Evolutionary conservation across 805 yeast genomes (phyloP), one percentile per base, ranked within the genome.

Genomic region (Lipomyces japonicus): DNA sequence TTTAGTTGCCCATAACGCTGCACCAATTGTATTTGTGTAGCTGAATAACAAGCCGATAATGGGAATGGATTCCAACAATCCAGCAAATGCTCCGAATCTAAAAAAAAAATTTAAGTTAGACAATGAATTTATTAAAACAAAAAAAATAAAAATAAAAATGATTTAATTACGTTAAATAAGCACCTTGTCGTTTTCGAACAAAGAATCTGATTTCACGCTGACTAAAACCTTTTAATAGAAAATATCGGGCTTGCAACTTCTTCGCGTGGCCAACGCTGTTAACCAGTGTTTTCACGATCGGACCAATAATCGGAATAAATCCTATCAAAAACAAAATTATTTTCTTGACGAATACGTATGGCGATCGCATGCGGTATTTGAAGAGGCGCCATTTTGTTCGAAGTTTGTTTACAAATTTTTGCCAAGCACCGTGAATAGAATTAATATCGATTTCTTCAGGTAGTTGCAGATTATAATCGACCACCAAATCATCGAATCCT

Each of bases 221-320:
- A 34, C 65, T 60, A 56, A 67, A 72, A 1, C 74, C 77, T 55
- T 76, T 78, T 38, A 79, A 63, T n/a, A 68, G 68, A 51, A 74
- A 79, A 55, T 78, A 80, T 37, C 82, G 64, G 7, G 64, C 57
- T 46, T 78, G 83, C 12, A 72, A 67, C 24, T 63, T 64, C 41
- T 71, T 65, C 0, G 80, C 84, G 37, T 71, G 71, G 9, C 72
- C 61, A 0, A 80, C 75, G 0, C 82, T 75, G 44, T 69, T 72
- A 7, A 77, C 40, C 5, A 74, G 42, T 14, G 76, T 64, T 5
- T 73, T 71, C 12, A 78, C 14, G 6, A 71, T 21, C 0, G 82
- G 80, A 0, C 84, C 84, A 5, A 75, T 23, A 12, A 78, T 21
- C 0, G 85, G 85, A 9, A 80, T 68, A 42, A 69, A 57, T n/a